phyloP scores from a whole-genome alignment of 768 basidiomycete genomes.

The Pleurotus ostreatus region DNA sequence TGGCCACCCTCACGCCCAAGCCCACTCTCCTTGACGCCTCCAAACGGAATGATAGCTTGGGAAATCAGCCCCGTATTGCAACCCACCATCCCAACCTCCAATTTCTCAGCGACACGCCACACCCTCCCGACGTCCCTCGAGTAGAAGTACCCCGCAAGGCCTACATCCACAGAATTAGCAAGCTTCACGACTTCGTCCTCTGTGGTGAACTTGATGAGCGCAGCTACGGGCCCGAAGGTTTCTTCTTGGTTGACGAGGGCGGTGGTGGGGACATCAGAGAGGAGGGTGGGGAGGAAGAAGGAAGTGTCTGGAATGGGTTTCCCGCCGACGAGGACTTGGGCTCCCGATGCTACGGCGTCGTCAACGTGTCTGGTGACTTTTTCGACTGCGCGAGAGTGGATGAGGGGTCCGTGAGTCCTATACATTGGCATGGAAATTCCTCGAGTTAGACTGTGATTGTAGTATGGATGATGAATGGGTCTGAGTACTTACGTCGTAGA shows the following conservation, averaged over 20 bases:
- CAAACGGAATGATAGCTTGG: constrained; percentile 82
- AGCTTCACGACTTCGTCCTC: constrained; percentile 88
- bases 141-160: constrained; percentile 95
- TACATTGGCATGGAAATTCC: background rate
- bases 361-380: constrained; percentile 87
- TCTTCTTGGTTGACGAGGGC: constrained; percentile 77
- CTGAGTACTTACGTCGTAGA: constrained; percentile 53
- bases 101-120: constrained; percentile 91
- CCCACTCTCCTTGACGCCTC: constrained; percentile 90
- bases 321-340: constrained; percentile 88
- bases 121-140: constrained; percentile 79
- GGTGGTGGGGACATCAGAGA: constrained; percentile 72
- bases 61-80: constrained; percentile 79
- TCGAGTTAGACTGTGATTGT: background rate
- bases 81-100: constrained; percentile 93
- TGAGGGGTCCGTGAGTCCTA: constrained; percentile 93
- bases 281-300: constrained; percentile 87
- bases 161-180: constrained; percentile 81
- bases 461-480: background rate
- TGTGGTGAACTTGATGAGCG: constrained; percentile 84
- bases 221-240: constrained; percentile 93
- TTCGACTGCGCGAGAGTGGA: constrained; percentile 78
- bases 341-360: constrained; percentile 83
- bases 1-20: constrained; percentile 82
- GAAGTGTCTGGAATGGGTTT: constrained; percentile 52